Percentiles rank a stretch among this genome's conserved stretches.
These are phyloP conservation scores for Tilletia caries DNA, from an alignment of 1,284 basidiomycete genomes.

Conservation along the genomic window DNA sequence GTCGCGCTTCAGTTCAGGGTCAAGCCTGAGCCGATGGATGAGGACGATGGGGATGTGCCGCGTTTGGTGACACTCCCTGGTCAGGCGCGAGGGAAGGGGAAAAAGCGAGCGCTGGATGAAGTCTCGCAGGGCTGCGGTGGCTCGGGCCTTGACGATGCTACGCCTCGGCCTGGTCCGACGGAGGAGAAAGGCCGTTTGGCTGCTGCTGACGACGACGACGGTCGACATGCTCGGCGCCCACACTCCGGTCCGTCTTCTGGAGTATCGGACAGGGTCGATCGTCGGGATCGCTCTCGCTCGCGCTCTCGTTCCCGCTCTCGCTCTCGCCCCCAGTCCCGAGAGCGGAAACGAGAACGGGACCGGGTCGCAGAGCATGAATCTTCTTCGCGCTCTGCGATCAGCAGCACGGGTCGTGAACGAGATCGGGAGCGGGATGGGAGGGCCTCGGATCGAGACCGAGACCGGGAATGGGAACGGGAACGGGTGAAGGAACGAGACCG, in stretches of 20 bases:
- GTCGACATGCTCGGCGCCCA: too few relatives aligned
- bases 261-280: too few relatives aligned
- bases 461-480: neutral
- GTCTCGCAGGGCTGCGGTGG: neutral
- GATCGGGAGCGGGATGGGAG: neutral
- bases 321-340: too few relatives aligned
- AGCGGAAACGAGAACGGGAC: neutral
- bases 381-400: too few relatives aligned
- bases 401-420: neutral
- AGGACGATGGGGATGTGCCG: neutral
- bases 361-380: neutral
- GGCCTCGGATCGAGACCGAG: neutral
- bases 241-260: too few relatives aligned
- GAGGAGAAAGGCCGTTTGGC: neutral
- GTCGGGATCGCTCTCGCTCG: too few relatives aligned
- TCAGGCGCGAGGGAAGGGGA: neutral
- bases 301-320: too few relatives aligned
- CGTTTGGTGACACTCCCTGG: neutral
- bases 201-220: neutral
- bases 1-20: neutral
- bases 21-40: neutral
- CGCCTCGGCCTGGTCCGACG: neutral
- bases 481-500: neutral
- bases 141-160: neutral
- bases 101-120: neutral